Conservation (phyloP, 2,329 filamentous ascomycete genomes). For the Aureobasidium sp. region DNA sequence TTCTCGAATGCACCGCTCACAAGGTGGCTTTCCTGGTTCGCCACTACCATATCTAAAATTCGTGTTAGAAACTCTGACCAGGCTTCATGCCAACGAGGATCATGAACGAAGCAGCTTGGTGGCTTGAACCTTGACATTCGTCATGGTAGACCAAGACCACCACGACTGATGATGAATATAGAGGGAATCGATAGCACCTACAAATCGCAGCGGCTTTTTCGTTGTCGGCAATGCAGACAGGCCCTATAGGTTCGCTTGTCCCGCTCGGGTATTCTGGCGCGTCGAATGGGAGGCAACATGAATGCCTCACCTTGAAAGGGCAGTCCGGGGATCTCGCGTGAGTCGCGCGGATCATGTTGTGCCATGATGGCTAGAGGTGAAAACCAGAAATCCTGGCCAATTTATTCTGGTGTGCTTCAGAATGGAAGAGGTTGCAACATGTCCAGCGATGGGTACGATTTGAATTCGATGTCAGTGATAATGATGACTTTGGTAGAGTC, state of each 20-base stretch:
- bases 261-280: constrained; percentile 18
- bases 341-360: constrained; percentile 7
- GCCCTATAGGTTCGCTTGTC: constrained; percentile 26
- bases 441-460: neutral
- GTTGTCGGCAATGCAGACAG: constrained; percentile 25
- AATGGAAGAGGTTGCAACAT: neutral
- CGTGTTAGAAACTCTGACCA: neutral
- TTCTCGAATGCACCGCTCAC: constrained; percentile 26
- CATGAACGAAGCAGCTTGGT: neutral
- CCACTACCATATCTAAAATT: constrained; percentile 22
- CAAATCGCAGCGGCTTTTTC: constrained; percentile 27
- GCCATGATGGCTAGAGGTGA: neutral
- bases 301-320: constrained; percentile 8
- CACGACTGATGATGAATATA: neutral
- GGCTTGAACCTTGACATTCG: neutral
- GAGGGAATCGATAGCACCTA: constrained; percentile 15
- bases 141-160: neutral
- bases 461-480: neutral
- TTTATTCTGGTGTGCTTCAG: neutral
- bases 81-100: neutral
- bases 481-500: neutral
- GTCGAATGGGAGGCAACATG: constrained; percentile 11
- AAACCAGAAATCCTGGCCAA: neutral
- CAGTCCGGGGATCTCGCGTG: constrained; percentile 6
- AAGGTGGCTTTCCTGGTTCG: constrained; percentile 23